Evolutionary conservation across 768 basidiomycete species (phyloP).

Genomic region (Candolleomyces eurysporus): DNA sequence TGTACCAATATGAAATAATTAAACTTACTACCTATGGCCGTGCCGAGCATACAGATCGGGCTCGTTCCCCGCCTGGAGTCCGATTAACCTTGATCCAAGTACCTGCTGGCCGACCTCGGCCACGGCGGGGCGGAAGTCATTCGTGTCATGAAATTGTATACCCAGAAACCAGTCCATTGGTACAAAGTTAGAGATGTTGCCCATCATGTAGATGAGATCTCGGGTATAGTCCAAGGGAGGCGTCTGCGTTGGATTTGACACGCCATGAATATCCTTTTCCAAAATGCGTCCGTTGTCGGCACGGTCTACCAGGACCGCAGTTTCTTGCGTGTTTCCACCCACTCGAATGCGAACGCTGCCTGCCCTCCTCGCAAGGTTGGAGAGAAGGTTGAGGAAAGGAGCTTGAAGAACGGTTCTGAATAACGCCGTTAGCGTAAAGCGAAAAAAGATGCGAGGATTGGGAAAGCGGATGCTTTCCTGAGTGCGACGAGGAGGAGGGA

Average conservation of each 20-base stretch:
- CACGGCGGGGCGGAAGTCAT: conserved; percentile 49
- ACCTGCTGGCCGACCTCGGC: conserved; percentile 59
- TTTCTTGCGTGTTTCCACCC: conserved; percentile 81
- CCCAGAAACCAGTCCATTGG: conserved; percentile 66
- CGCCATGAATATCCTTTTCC: conserved; percentile 19
- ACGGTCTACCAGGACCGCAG: conserved; percentile 47
- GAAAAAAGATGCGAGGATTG: too few relatives aligned
- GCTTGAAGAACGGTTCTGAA: conserved; percentile 49
- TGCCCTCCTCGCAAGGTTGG: conserved; percentile 60
- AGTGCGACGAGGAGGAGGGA: too few relatives aligned
- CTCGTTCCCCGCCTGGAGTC: conserved; percentile 73
- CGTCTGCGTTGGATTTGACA: conserved; percentile 47
- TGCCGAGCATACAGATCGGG: conserved; percentile 66
- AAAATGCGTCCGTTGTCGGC: conserved; percentile 40
- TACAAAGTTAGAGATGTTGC: conserved; percentile 55
- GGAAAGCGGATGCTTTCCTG: too few relatives aligned
- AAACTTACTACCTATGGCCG: conserved; percentile 4
- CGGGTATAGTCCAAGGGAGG: conserved; percentile 62
- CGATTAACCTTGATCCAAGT: conserved; percentile 64
- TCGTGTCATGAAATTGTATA: conserved; percentile 66
- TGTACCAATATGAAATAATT: conserved; percentile 7
- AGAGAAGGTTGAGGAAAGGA: conserved; percentile 73
- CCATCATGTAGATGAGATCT: conserved; percentile 66
- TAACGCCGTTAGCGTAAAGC: neutral
- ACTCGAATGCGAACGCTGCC: conserved; percentile 64